These are phyloP conservation scores for Colletotrichum sp. DNA, from an alignment of 2,329 filamentous ascomycete species.

Conservation along the genomic window DNA sequence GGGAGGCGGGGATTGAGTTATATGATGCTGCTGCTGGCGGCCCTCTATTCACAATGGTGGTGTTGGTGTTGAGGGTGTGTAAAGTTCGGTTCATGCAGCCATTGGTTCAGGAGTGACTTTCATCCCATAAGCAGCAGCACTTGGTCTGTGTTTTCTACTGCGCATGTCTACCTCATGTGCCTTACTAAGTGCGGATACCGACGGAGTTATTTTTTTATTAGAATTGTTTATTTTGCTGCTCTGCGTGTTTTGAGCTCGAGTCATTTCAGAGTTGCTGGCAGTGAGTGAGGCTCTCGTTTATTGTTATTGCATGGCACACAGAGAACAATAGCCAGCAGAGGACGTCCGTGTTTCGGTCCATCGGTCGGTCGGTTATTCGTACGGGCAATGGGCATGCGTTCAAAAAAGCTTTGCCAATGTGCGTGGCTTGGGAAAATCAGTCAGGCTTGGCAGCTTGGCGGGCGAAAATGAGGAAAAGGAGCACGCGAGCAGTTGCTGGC, in stretches of 20 bases:
- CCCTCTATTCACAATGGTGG: neutral
- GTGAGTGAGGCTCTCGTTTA: neutral
- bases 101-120: neutral
- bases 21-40: neutral
- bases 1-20: neutral
- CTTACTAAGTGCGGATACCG: neutral
- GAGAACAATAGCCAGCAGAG: neutral
- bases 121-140: neutral
- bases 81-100: neutral
- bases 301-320: neutral
- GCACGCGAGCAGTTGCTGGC: conserved; percentile 20
- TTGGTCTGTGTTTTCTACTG: neutral
- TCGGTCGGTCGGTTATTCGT: no score
- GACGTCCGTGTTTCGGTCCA: no score
- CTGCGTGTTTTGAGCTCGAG: neutral
- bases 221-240: neutral
- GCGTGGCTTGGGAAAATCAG: conserved; percentile 8
- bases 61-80: neutral
- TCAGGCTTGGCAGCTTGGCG: conserved; percentile 13
- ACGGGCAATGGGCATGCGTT: neutral
- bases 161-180: neutral
- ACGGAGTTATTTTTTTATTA: neutral
- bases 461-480: conserved; percentile 1
- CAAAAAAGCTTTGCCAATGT: conserved; percentile 23
- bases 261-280: neutral